These are phyloP conservation scores for Neurospora sp. DNA, from an alignment of 495 filamentous ascomycete species.

Conservation along the genomic window DNA sequence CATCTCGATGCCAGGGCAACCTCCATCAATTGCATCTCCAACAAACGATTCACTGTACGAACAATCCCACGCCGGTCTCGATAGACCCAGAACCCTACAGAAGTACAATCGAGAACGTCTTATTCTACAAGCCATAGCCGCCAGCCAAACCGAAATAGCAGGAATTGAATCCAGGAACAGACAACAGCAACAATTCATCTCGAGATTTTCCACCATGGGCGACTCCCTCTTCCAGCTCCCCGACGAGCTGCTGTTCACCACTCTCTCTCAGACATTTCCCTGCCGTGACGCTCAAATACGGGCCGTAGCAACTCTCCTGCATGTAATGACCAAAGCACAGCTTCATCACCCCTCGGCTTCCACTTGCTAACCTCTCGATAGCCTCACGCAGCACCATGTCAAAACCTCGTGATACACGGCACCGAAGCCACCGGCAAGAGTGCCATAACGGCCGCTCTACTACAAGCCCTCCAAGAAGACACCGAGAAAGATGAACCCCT, in stretches of 20 bases:
- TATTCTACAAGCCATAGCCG: background rate
- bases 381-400: slow-evolving; percentile 35
- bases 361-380: slow-evolving; percentile 4
- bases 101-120: background rate
- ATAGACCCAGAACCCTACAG: background rate
- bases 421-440: slow-evolving; percentile 91
- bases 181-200: background rate
- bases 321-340: slow-evolving; percentile 32
- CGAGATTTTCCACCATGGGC: slow-evolving; percentile 2
- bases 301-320: slow-evolving; percentile 50
- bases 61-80: background rate
- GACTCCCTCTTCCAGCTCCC: slow-evolving; percentile 34
- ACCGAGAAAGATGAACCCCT: slow-evolving; percentile 1
- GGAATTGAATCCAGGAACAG: background rate
- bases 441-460: slow-evolving; percentile 51
- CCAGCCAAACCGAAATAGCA: background rate
- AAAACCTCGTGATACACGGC: slow-evolving; percentile 67
- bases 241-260: slow-evolving; percentile 40
- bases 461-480: slow-evolving; percentile 24
- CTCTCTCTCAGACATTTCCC: slow-evolving; percentile 41
- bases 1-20: background rate
- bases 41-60: background rate
- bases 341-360: background rate
- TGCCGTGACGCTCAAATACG: slow-evolving; percentile 55
- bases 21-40: background rate